phyloP scores from a whole-genome alignment of 768 basidiomycete species.

The Boletellus sp. region DNA sequence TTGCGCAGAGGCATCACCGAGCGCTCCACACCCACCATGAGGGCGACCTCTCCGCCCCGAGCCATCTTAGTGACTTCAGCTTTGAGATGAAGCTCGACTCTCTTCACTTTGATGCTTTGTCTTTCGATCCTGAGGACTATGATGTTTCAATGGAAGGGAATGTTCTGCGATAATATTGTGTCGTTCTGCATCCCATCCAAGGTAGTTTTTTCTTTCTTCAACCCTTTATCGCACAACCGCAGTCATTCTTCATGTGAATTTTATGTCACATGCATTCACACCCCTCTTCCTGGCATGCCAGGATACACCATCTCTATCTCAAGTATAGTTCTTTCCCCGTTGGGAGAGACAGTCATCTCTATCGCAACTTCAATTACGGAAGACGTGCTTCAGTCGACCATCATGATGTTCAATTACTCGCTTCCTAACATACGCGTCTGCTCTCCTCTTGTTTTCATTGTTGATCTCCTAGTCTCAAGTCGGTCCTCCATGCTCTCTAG shows the following conservation, averaged over 20 bases:
- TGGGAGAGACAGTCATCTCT: conserved; percentile 5
- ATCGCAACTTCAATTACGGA: conserved; percentile 5
- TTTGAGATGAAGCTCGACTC: conserved; percentile 70
- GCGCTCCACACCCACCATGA: background rate
- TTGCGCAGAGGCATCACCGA: conserved; percentile 3
- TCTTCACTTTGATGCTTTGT: conserved; percentile 67
- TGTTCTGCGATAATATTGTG: conserved; percentile 10
- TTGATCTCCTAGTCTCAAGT: conserved; percentile 5
- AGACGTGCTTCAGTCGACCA: conserved; percentile 2
- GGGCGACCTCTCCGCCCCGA: background rate
- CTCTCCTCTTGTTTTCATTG: conserved; percentile 13
- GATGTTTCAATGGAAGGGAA: conserved; percentile 22
- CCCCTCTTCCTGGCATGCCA: background rate
- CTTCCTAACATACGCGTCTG: conserved; percentile 13
- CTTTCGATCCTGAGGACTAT: conserved; percentile 63
- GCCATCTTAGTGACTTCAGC: conserved; percentile 38
- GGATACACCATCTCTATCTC: background rate
- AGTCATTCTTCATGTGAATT: background rate
- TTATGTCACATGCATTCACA: conserved; percentile 10
- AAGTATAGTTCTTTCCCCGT: background rate
- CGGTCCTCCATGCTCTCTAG: conserved; percentile 4
- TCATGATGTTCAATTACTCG: conserved; percentile 12
- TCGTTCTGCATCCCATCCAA: background rate
- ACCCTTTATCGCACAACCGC: background rate
- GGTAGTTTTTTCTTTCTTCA: background rate